phyloP scores from a whole-genome alignment of 176 grass and related monocot genomes.

The Coix lacrymajobi region DNA sequence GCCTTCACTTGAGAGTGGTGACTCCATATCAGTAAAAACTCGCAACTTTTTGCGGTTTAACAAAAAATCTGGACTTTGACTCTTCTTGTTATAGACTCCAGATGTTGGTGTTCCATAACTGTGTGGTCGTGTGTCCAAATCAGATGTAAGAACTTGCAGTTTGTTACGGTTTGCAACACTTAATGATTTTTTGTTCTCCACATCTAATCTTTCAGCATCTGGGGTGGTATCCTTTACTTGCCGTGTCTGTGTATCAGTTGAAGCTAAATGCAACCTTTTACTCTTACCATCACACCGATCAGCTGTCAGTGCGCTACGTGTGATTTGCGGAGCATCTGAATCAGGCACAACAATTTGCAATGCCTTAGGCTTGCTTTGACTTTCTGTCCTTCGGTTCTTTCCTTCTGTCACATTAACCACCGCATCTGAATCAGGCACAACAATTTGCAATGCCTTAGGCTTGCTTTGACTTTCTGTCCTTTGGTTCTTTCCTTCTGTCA shows the following conservation, averaged over 20 bases:
- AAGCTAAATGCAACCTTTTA: constrained; percentile 20
- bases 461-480: constrained; percentile 31
- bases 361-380: constrained; percentile 24
- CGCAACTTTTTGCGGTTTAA: constrained; percentile 46
- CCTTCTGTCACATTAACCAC: constrained; percentile 16
- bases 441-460: constrained; percentile 34
- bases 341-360: constrained; percentile 31
- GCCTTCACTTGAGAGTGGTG: constrained; percentile 37
- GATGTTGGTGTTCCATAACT: constrained; percentile 24
- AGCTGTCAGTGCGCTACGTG: constrained; percentile 14
- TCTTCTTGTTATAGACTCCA: constrained; percentile 32
- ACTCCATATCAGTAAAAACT: constrained; percentile 43
- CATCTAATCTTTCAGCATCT: constrained; percentile 38
- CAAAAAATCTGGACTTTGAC: constrained; percentile 27
- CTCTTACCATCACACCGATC: constrained; percentile 25
- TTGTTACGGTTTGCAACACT: constrained; percentile 35
- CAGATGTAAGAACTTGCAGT: constrained; percentile 33
- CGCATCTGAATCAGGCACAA: background rate
- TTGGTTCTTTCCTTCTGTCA: constrained; percentile 39
- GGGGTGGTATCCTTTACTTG: constrained; percentile 19
- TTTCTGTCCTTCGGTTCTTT: constrained; percentile 45
- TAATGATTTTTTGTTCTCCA: constrained; percentile 34
- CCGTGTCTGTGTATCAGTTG: constrained; percentile 20
- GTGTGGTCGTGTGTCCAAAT: background rate
- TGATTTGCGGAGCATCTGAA: constrained; percentile 24